Conservation (phyloP, 2,329 filamentous ascomycete genomes). For the Colletotrichum tropicale region DNA sequence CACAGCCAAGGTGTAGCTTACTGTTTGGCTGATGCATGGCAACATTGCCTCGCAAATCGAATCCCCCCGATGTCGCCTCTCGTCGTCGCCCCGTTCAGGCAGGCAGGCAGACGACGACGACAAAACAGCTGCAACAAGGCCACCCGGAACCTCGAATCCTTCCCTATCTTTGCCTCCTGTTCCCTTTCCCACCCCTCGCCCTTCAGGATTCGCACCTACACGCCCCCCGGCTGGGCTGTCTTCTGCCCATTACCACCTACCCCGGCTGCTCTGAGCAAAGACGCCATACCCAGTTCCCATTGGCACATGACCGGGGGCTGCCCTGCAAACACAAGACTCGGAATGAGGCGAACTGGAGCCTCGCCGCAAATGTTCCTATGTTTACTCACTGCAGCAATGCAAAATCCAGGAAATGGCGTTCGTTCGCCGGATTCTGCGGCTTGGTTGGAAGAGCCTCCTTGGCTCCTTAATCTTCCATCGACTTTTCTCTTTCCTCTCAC, state of each 20-base stretch:
- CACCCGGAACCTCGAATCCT: background rate
- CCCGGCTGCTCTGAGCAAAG: conserved; percentile 4
- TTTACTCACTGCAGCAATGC: conserved; percentile 6
- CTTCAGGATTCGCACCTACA: background rate
- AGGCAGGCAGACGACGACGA: background rate
- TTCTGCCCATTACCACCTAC: background rate
- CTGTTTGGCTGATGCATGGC: background rate
- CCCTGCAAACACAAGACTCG: conserved; percentile 18
- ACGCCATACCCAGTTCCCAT: conserved; percentile 11
- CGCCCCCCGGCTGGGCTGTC: background rate
- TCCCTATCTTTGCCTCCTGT: background rate
- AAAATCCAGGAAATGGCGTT: background rate
- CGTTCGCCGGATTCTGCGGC: conserved; percentile 3
- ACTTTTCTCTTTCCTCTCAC: background rate
- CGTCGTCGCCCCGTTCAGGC: background rate
- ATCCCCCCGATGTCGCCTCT: conserved; percentile 6
- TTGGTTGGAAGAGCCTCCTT: background rate
- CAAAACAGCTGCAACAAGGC: background rate
- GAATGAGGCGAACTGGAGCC: conserved; percentile 19
- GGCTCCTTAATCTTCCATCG: background rate
- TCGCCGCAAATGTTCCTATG: conserved; percentile 2
- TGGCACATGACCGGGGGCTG: conserved; percentile 17
- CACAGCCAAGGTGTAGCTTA: background rate
- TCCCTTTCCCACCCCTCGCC: background rate
- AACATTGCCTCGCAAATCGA: background rate